Base-by-base conservation (phyloP, 2,329 filamentous ascomycete species). In the Calonectria hongkongensis region DNA sequence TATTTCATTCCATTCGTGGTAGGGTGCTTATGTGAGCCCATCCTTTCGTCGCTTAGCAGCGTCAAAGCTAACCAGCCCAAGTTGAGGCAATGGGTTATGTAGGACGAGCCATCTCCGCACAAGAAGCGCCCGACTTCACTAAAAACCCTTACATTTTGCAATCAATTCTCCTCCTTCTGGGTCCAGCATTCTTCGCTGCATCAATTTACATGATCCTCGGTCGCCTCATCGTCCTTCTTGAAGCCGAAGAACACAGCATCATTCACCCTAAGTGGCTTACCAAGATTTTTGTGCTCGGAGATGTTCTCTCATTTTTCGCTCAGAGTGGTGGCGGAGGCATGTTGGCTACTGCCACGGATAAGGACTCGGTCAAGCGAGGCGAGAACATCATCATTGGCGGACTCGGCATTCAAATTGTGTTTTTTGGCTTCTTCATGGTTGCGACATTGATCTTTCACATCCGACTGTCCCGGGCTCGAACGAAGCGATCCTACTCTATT, bases 321-420 rank as follows among this genome's bases (percentile, higher is more conserved):
- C 54, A 60, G 54, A 41, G 54, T 9, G 54, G 54, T 4, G 54
- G 54, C 12, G 54, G 54, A 13, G 54, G 54, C 21, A 41, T 60
- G 54, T 12, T 60, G 8, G 54, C 54, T 2, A 41, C 21, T 10
- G 54, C 54, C 6, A 60, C 39, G 25, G 21, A 60, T n/a, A 4
- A 13, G 2, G 33, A 60, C 7, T 25, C 54, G 15, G 54, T 60
- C 4, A 25, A 60, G 39, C 4, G 27, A 15, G 54, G 54, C 36
- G 54, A 60, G 54, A 60, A 60, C 54, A 60, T 60, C 21, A 60
- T 60, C 7, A 21, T 60, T 6, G 54, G 54, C 6, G 54, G 54
- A 21, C 54, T 60, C 7, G 54, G 33, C 6, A 60, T 60, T 41
- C 54, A 60, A 16, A 60, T 60, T 27, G 2, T 60, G n/a, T 60